These are phyloP conservation scores for Brassica incana DNA, from an alignment of 345 rosid genomes.

Conservation along the genomic window DNA sequence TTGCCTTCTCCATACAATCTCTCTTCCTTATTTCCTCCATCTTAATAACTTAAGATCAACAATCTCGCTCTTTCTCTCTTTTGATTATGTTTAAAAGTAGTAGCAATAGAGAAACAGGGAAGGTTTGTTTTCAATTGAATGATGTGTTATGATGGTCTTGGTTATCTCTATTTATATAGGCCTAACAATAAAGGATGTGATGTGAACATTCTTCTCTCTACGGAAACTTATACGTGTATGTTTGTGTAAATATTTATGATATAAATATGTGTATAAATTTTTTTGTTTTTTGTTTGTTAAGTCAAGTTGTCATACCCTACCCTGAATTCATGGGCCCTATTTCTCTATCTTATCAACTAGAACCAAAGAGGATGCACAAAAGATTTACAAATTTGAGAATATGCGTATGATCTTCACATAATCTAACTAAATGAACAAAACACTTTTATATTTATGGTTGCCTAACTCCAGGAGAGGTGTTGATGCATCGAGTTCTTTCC, in stretches of 20 bases:
- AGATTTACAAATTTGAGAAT: not conserved
- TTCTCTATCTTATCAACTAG: constrained; percentile 5
- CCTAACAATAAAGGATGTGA: constrained; percentile 17
- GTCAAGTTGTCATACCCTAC: constrained; percentile 6
- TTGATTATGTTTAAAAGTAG: not conserved
- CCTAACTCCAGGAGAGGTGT: constrained; percentile 32
- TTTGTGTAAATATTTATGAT: not conserved
- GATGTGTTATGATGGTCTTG: constrained; percentile 30
- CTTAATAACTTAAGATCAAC: not conserved
- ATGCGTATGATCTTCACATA: not conserved
- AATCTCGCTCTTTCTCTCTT: not conserved
- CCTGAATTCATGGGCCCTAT: constrained; percentile 11
- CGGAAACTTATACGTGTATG: constrained; percentile 27
- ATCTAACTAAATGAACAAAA: not conserved
- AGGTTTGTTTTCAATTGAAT: not conserved
- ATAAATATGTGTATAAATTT: not conserved
- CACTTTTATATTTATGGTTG: not conserved
- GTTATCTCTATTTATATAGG: constrained; percentile 38
- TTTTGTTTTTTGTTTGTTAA: not conserved
- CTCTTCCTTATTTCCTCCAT: constrained; percentile 33
- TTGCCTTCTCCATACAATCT: constrained; percentile 42
- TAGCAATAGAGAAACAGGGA: not conserved
- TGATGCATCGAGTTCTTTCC: constrained; percentile 21
- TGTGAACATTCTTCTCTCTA: constrained; percentile 32
- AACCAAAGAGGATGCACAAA: not conserved